phyloP scores from a whole-genome alignment of 495 filamentous ascomycete genomes.

The Rostrohypoxylon terebratum region DNA sequence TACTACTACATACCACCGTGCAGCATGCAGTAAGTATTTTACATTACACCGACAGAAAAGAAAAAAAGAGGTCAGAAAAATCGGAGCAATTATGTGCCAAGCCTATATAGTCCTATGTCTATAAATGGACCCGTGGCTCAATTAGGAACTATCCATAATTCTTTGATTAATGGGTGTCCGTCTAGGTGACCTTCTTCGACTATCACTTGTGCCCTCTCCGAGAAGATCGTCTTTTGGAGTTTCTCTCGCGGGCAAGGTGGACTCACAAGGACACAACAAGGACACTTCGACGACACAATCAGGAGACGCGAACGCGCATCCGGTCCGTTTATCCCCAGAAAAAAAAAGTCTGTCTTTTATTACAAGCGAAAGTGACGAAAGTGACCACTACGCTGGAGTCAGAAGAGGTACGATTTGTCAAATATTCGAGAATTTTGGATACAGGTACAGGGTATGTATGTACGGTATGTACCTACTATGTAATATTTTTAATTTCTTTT shows the following conservation, averaged over 20 bases:
- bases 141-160: constrained; percentile 38
- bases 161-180: constrained; percentile 42
- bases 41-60: constrained; percentile 37
- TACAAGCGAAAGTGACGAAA: constrained; percentile 35
- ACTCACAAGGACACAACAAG: constrained; percentile 32
- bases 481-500: too few species aligned
- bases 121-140: constrained; percentile 32
- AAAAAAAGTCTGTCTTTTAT: constrained; percentile 21
- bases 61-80: constrained; percentile 22
- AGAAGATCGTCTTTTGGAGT: constrained; percentile 40
- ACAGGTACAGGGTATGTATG: too few species aligned
- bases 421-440: neutral
- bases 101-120: constrained; percentile 30
- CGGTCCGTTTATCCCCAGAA: constrained; percentile 46
- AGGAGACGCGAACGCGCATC: constrained; percentile 39
- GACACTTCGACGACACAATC: constrained; percentile 33
- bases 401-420: constrained; percentile 33
- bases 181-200: constrained; percentile 29
- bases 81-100: constrained; percentile 40
- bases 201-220: constrained; percentile 27
- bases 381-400: neutral
- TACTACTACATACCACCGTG: neutral
- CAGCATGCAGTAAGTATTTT: neutral
- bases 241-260: constrained; percentile 36
- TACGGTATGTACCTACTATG: too few species aligned